phyloP scores from a whole-genome alignment of 2,329 filamentous ascomycete genomes.

The Ploettnerulaceae sp. region DNA sequence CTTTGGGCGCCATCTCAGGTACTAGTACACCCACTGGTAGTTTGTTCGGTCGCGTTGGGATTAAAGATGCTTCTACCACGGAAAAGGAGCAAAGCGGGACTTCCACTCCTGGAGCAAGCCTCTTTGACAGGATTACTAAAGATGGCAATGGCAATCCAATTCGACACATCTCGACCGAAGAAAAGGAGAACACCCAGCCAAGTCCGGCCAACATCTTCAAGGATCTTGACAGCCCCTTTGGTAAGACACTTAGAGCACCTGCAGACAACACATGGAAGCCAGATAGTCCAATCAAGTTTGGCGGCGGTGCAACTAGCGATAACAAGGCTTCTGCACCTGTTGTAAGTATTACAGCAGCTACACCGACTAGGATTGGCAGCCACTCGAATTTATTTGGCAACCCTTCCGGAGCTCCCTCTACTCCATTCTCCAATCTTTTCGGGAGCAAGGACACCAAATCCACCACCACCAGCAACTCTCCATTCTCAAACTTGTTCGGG shows the following conservation, averaged over 20 bases:
- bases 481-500: conserved; percentile 20
- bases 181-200: conserved; percentile 33
- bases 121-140: conserved; percentile 47
- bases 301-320: conserved; percentile 14
- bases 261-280: conserved; percentile 46
- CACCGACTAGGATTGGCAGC: conserved; percentile 18
- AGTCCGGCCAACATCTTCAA: conserved; percentile 24
- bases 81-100: conserved; percentile 33
- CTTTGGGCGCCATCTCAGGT: conserved; percentile 1
- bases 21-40: conserved; percentile 25
- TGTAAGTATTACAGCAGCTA: conserved; percentile 21
- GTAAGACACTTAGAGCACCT: conserved; percentile 22
- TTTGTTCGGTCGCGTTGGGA: conserved; percentile 3
- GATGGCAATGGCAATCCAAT: conserved; percentile 44
- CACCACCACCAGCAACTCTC: conserved; percentile 6
- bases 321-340: conserved; percentile 11
- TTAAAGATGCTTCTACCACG: not conserved
- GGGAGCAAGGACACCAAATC: conserved; percentile 16
- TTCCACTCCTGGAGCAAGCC: conserved; percentile 13
- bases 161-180: conserved; percentile 34
- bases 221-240: conserved; percentile 19
- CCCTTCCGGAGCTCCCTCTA: conserved; percentile 1
- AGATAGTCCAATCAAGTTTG: conserved; percentile 44
- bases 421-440: conserved; percentile 20
- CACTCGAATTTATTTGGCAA: conserved; percentile 15